A percentile compares a stretch with the other conserved stretches of the same genome.
Evolutionary conservation across 2,329 filamentous ascomycete genomes (phyloP).

Genomic region (Cladosporium velox): DNA sequence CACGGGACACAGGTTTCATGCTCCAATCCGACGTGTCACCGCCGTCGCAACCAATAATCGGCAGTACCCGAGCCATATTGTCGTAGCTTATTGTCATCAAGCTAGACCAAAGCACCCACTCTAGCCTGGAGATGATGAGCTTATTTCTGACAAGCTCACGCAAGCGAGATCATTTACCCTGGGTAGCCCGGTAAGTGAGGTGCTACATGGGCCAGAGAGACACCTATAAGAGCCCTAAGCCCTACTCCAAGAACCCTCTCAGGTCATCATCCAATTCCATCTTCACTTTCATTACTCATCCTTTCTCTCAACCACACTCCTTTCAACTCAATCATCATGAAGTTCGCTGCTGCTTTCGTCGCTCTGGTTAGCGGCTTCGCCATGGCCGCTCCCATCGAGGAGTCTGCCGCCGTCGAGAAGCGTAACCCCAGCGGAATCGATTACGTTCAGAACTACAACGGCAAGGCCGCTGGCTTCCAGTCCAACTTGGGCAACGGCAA

Average conservation of each 20-base stretch:
- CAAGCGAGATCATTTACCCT: slow-evolving; percentile 4
- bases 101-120: slow-evolving; percentile 7
- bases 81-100: slow-evolving; percentile 10
- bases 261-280: not conserved
- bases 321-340: slow-evolving; percentile 19
- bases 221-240: slow-evolving; percentile 10
- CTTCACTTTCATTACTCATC: not conserved
- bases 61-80: slow-evolving; percentile 14
- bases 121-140: slow-evolving; percentile 8
- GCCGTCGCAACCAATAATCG: slow-evolving; percentile 11
- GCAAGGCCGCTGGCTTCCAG: slow-evolving; percentile 23
- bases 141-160: slow-evolving; percentile 17
- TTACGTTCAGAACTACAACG: slow-evolving; percentile 27
- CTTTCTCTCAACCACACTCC: slow-evolving; percentile 1
- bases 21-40: slow-evolving; percentile 5
- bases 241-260: not conserved
- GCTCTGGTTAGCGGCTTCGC: slow-evolving; percentile 21
- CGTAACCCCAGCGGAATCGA: slow-evolving; percentile 22
- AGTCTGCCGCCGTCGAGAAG: slow-evolving; percentile 17
- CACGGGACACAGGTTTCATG: not conserved
- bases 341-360: slow-evolving; percentile 22
- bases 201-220: not conserved
- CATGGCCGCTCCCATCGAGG: slow-evolving; percentile 23
- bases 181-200: slow-evolving; percentile 1
- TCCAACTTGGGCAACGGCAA: slow-evolving; percentile 24